Evolutionary conservation across 805 yeast genomes (phyloP), one percentile per base, ranked within the genome.

Genomic region (Metschnikowia amazonensis): DNA sequence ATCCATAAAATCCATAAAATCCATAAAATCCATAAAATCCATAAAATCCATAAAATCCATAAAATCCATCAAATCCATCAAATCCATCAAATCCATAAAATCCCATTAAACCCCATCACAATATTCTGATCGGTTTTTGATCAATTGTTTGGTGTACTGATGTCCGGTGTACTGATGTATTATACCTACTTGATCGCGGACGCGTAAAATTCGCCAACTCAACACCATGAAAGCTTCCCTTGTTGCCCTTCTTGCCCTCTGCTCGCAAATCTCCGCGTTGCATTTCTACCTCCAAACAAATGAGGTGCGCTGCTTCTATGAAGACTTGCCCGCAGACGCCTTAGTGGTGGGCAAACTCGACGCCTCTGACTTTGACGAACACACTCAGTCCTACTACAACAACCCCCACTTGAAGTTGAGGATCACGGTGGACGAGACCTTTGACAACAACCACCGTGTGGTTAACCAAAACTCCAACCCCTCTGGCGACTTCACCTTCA

Each of bases 241-340:
- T 23, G 14, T 47, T 17, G 50, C 44, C 29, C 44, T 52, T 13
- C 36, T 48, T 33, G 49, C 45, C 25, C 43, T 45, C 40, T 35
- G 41, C 14, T 36, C 52, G 32, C 51, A 52, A 14, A 44, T 47
- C 42, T 45, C 47, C 21, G 88, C 81, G 0, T 70, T 90, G 48
- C 96, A 94, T 64, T 82, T 89, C 63, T 90, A 89, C 63, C 70
- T 88, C 43, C 79, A 79, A 10, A 84, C 90, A 1, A 89, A 84
- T 27, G 85, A 85, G 53, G 76, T 81, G 36, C 80, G 81, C 55
- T 94, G 98, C 66, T 92, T 92, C 64, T 84, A 69, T 58, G 94
- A 90, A 60, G 95, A 86, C 49, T 72, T 92, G 49, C 81, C 87
- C 14, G 73, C 76, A 52, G 86, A 82, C 55, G 80, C 95, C n/a